Conservation (phyloP, 1,139 yeast genomes). For the Lodderomyces beijingensis region DNA sequence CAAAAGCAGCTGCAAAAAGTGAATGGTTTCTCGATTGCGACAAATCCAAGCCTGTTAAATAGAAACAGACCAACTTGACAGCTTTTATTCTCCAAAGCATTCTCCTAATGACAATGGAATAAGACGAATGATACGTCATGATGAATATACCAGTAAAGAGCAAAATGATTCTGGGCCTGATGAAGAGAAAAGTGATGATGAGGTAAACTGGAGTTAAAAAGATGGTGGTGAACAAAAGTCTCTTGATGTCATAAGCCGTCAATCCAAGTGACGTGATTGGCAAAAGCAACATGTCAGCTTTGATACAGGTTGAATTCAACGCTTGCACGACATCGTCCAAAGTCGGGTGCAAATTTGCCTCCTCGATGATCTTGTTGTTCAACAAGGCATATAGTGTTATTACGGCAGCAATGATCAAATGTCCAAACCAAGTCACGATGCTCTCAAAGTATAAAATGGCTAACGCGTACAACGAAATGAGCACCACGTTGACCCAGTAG, state of each 20-base stretch:
- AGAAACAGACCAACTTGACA: constrained; percentile 67
- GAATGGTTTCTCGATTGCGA: constrained; percentile 49
- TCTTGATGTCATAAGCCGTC: constrained; percentile 72
- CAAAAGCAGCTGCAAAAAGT: constrained; percentile 52
- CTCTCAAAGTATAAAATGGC: constrained; percentile 70
- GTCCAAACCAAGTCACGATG: constrained; percentile 75
- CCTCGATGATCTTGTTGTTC: constrained; percentile 45
- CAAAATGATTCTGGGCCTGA: constrained; percentile 69
- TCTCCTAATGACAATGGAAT: constrained; percentile 75
- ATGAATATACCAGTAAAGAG: constrained; percentile 58
- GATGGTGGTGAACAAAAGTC: constrained; percentile 77
- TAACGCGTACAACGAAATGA: constrained; percentile 54
- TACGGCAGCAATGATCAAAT: constrained; percentile 63
- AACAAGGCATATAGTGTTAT: constrained; percentile 64
- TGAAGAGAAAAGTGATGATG: constrained; percentile 57
- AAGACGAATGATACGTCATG: constrained; percentile 81
- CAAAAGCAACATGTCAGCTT: constrained; percentile 69
- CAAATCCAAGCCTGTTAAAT: constrained; percentile 83
- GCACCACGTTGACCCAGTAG: constrained; percentile 66
- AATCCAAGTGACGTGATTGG: constrained; percentile 73
- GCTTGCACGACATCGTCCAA: constrained; percentile 86
- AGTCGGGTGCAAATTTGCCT: constrained; percentile 68
- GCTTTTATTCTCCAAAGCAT: constrained; percentile 78
- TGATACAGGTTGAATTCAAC: constrained; percentile 68
- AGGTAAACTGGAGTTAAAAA: constrained; percentile 83